Evolutionary conservation across 331 rosid species (phyloP).

Genomic region (Cydonia oblonga): DNA sequence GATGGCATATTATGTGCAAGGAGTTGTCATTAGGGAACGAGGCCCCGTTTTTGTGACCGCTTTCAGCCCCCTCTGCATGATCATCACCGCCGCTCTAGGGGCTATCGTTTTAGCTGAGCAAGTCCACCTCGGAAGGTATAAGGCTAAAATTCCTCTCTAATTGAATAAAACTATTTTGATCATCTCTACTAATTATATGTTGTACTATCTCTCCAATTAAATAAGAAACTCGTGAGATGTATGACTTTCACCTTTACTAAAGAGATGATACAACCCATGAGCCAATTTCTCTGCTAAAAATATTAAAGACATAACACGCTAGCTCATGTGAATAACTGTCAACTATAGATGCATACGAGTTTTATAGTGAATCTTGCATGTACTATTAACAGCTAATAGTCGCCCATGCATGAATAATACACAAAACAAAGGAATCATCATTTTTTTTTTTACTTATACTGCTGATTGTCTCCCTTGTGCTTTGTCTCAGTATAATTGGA

Average conservation of each 20-base stretch:
- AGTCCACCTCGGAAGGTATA: conserved; percentile 73
- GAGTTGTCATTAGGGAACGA: conserved; percentile 57
- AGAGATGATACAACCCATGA: no score
- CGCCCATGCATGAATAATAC: not conserved
- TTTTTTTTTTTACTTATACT: not conserved
- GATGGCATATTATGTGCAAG: conserved; percentile 79
- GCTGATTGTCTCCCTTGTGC: not conserved
- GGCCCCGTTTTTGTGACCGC: conserved; percentile 92
- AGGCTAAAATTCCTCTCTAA: not conserved
- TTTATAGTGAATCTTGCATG: not conserved
- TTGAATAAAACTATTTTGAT: not conserved
- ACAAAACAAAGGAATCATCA: not conserved
- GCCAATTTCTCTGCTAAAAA: not conserved
- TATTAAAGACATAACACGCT: no score
- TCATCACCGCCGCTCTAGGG: conserved; percentile 71
- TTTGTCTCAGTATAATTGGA: conserved; percentile 51
- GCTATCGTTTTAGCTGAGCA: conserved; percentile 56
- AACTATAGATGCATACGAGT: not conserved
- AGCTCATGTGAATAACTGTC: not conserved
- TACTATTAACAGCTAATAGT: not conserved
- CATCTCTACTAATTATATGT: not conserved
- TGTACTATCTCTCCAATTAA: not conserved
- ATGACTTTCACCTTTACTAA: not conserved
- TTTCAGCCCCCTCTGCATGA: conserved; percentile 85
- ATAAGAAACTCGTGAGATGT: not conserved